Evolutionary conservation across 2,329 filamentous ascomycete species (phyloP).

Genomic region (Paecilomyces sp.): DNA sequence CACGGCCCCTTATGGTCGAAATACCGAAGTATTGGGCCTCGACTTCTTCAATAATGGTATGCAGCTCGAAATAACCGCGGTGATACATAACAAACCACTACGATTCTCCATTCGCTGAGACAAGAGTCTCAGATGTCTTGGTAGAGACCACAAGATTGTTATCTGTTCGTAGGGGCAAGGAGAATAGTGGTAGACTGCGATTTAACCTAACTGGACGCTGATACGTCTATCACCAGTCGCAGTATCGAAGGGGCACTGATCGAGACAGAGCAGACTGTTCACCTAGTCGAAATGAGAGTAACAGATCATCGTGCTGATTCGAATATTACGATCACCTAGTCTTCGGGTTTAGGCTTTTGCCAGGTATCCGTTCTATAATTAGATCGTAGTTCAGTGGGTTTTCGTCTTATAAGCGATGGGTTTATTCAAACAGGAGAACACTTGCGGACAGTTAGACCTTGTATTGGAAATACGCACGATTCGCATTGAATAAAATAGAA

Average conservation of each 20-base stretch:
- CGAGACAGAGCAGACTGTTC: constrained; percentile 53
- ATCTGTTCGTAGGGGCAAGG: constrained; percentile 54
- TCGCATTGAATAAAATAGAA: constrained; percentile 7
- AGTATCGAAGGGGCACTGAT: constrained; percentile 44
- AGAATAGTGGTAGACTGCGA: constrained; percentile 59
- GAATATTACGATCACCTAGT: constrained; percentile 60
- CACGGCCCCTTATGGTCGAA: constrained; percentile 53
- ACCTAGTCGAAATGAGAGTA: constrained; percentile 61
- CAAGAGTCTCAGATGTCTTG: constrained; percentile 37
- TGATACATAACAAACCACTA: constrained; percentile 71
- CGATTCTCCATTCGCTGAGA: constrained; percentile 53
- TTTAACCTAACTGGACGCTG: constrained; percentile 60
- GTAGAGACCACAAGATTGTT: constrained; percentile 49
- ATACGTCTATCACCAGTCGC: constrained; percentile 49
- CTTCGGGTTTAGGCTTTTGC: constrained; percentile 64
- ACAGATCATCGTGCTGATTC: constrained; percentile 65
- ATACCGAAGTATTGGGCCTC: constrained; percentile 60
- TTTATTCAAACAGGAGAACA: constrained; percentile 23
- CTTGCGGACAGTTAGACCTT: neutral
- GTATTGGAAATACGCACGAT: neutral
- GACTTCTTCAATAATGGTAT: constrained; percentile 50
- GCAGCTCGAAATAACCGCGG: constrained; percentile 64
- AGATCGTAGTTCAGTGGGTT: constrained; percentile 48
- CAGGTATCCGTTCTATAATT: constrained; percentile 57
- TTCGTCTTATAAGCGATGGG: constrained; percentile 6